phyloP scores from a whole-genome alignment of 169 alveolate genomes.

The Theileria parva region DNA sequence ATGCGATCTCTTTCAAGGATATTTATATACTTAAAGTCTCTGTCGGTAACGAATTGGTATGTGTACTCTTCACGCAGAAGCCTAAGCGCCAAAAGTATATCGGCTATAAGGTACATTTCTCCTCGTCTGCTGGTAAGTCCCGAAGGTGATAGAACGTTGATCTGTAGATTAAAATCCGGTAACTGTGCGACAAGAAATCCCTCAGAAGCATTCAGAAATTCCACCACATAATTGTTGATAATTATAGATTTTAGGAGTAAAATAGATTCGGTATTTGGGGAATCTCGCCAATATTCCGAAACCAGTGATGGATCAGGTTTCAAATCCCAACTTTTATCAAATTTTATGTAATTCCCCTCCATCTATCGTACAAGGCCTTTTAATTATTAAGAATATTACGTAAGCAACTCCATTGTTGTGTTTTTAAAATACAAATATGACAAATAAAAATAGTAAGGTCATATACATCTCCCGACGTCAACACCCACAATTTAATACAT shows the following conservation, averaged over 20 bases:
- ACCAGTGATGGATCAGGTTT: slow-evolving; percentile 18
- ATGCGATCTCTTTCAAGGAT: slow-evolving; percentile 72
- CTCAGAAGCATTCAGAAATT: slow-evolving; percentile 26
- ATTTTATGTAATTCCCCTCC: slow-evolving; percentile 42
- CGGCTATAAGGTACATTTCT: slow-evolving; percentile 58
- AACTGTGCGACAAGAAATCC: slow-evolving; percentile 52
- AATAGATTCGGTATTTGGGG: slow-evolving; percentile 29
- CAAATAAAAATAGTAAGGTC: neutral
- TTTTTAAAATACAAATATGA: neutral
- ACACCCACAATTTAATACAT: neutral
- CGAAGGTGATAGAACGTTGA: slow-evolving; percentile 54
- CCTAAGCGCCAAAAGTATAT: slow-evolving; percentile 22
- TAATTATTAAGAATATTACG: neutral
- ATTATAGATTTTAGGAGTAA: slow-evolving; percentile 21
- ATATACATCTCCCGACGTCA: neutral
- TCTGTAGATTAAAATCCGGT: slow-evolving; percentile 48
- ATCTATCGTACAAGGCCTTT: slow-evolving; percentile 1
- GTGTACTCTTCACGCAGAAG: slow-evolving; percentile 67
- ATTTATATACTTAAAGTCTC: slow-evolving; percentile 77
- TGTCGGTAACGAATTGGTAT: slow-evolving; percentile 65
- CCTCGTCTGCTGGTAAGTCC: slow-evolving; percentile 62
- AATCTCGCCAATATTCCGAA: slow-evolving; percentile 39
- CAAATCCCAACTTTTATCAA: slow-evolving; percentile 57
- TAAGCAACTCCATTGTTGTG: neutral
- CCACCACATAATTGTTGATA: slow-evolving; percentile 14